Evolutionary conservation across 148 eudicot species (phyloP).

Genomic region (Vaccinium macrocarpon): DNA sequence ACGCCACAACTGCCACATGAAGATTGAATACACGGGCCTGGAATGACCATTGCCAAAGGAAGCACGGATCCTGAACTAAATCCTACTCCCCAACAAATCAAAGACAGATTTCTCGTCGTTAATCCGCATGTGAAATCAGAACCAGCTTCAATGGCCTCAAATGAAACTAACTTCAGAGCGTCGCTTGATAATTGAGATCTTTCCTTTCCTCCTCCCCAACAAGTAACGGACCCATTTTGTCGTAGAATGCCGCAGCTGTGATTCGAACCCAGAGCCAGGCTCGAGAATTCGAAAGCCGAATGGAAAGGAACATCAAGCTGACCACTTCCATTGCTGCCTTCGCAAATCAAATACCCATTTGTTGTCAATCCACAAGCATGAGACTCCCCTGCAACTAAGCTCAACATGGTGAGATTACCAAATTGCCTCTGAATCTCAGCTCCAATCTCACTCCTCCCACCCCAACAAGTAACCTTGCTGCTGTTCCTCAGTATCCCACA

Average conservation of each 20-base stretch:
- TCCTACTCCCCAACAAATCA: constrained; percentile 49
- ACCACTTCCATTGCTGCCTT: constrained; percentile 45
- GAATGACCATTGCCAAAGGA: constrained; percentile 39
- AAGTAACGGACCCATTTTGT: constrained; percentile 37
- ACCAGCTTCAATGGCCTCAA: constrained; percentile 44
- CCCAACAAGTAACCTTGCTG: constrained; percentile 47
- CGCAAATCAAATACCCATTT: constrained; percentile 46
- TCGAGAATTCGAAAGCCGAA: constrained; percentile 27
- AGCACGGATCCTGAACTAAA: constrained; percentile 15
- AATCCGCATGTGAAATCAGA: constrained; percentile 52
- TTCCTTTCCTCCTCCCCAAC: constrained; percentile 49
- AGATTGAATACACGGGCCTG: constrained; percentile 47
- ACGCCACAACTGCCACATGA: constrained; percentile 43
- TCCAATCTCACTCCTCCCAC: constrained; percentile 40
- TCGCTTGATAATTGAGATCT: constrained; percentile 14
- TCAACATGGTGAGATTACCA: constrained; percentile 40
- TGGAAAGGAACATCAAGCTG: constrained; percentile 39
- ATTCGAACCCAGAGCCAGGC: constrained; percentile 46
- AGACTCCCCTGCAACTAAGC: constrained; percentile 47
- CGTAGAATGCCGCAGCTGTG: constrained; percentile 47
- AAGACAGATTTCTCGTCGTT: constrained; percentile 30
- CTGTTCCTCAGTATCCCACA: constrained; percentile 43
- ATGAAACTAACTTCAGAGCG: constrained; percentile 25
- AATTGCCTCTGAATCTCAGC: constrained; percentile 45
- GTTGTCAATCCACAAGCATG: constrained; percentile 57